Evolutionary conservation across 768 basidiomycete species (phyloP).

Genomic region (Rhodotorula kratochvilovae): DNA sequence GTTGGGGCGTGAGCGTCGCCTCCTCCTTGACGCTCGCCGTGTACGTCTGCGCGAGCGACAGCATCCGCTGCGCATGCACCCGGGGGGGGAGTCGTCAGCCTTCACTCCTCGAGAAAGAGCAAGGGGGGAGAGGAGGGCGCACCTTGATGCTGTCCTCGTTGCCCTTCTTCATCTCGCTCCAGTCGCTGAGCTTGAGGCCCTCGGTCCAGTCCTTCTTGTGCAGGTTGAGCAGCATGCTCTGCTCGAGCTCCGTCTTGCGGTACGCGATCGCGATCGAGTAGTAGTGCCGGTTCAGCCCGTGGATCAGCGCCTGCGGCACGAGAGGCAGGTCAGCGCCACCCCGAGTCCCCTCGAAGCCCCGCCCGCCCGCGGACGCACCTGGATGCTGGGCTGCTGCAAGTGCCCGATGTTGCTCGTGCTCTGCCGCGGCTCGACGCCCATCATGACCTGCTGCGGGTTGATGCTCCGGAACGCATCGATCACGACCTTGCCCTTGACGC

Average conservation of each 20-base stretch:
- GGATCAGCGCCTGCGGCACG: conserved; percentile 56
- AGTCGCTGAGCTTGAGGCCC: conserved; percentile 85
- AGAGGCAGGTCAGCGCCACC: no score
- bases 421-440: conserved; percentile 90
- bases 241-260: conserved; percentile 95
- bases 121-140: conserved; percentile 45
- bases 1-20: conserved; percentile 84
- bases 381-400: conserved; percentile 98
- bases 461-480: conserved; percentile 99
- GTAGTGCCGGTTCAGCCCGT: conserved; percentile 95
- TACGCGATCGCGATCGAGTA: conserved; percentile 98
- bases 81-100: background rate
- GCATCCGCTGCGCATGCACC: conserved; percentile 74
- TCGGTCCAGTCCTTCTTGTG: conserved; percentile 99
- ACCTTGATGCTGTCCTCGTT: conserved; percentile 97
- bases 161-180: conserved; percentile 73
- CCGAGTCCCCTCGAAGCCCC: no score
- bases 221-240: conserved; percentile 96
- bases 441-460: conserved; percentile 76
- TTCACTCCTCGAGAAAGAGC: no score
- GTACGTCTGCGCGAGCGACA: conserved; percentile 83
- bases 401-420: conserved; percentile 98
- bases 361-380: no score
- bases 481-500: conserved; percentile 92
- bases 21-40: conserved; percentile 98